Evolutionary conservation across 2,329 filamentous ascomycete genomes (phyloP).

Genomic region (Aurifilum marmelostoma): DNA sequence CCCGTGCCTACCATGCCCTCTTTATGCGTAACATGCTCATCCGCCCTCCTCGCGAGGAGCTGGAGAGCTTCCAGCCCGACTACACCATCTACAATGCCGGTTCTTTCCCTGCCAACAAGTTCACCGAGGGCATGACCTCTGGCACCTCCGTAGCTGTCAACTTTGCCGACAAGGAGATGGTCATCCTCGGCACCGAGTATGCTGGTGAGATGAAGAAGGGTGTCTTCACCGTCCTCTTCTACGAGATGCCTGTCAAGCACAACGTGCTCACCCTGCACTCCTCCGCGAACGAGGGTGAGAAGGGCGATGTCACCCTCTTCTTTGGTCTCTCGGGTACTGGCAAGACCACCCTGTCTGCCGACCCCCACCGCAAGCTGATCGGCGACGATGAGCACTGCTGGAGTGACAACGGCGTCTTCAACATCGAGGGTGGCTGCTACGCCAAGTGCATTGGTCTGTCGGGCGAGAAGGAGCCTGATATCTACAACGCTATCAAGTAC

Average conservation of each 20-base stretch:
- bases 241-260: slow-evolving; percentile 99
- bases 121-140: slow-evolving; percentile 97
- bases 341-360: slow-evolving; percentile 97
- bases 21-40: slow-evolving; percentile 99
- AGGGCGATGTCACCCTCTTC: slow-evolving; percentile 97
- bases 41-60: slow-evolving; percentile 85
- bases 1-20: slow-evolving; percentile 97
- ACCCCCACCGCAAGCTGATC: slow-evolving; percentile 94
- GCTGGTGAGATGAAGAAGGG: slow-evolving; percentile 98
- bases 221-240: slow-evolving; percentile 98
- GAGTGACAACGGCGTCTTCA: slow-evolving; percentile 96
- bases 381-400: slow-evolving; percentile 99
- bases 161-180: slow-evolving; percentile 99
- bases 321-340: slow-evolving; percentile 98
- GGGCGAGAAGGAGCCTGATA: slow-evolving; percentile 98
- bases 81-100: slow-evolving; percentile 99
- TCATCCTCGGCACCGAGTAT: slow-evolving; percentile 98
- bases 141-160: slow-evolving; percentile 98
- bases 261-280: slow-evolving; percentile 98
- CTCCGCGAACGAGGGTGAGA: slow-evolving; percentile 93
- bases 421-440: slow-evolving; percentile 99
- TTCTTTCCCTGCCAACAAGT: slow-evolving; percentile 97
- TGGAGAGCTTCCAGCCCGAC: slow-evolving; percentile 97
- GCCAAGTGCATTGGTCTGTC: slow-evolving; percentile 98
- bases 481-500: slow-evolving; percentile 93